Evolutionary conservation across 345 rosid species (phyloP).

Genomic region (Linum tenue): DNA sequence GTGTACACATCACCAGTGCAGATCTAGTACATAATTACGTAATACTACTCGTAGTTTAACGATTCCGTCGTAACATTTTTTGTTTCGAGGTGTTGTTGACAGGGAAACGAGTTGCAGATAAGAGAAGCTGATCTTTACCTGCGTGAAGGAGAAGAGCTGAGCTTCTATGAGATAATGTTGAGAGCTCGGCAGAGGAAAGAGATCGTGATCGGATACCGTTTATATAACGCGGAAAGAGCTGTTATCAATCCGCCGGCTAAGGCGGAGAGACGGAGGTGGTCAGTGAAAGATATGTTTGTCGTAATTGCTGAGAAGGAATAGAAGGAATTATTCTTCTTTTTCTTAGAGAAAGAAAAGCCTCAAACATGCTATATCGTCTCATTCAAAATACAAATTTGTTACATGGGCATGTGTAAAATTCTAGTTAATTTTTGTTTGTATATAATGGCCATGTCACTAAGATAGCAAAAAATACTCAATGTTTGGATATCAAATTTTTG

Average conservation of each 20-base stretch:
- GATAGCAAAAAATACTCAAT: too few species aligned
- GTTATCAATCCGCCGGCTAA: conserved; percentile 50
- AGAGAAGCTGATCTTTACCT: conserved; percentile 53
- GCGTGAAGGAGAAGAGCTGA: conserved; percentile 47
- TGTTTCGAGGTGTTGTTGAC: neutral
- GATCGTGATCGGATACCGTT: conserved; percentile 54
- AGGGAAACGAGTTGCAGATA: conserved; percentile 74
- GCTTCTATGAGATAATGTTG: conserved; percentile 50
- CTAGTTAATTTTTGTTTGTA: too few species aligned
- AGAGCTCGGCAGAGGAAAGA: conserved; percentile 54
- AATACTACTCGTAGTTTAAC: too few species aligned
- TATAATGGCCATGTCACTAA: too few species aligned
- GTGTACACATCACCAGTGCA: too few species aligned
- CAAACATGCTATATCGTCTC: too few species aligned
- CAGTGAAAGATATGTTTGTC: conserved; percentile 41
- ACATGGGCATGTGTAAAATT: too few species aligned
- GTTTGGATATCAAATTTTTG: too few species aligned
- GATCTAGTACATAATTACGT: too few species aligned
- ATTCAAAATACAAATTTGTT: too few species aligned
- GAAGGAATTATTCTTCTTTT: conserved; percentile 4
- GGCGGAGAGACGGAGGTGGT: conserved; percentile 43
- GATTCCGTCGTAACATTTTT: neutral
- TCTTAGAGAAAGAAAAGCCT: too few species aligned
- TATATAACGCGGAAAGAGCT: conserved; percentile 45
- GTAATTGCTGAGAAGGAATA: conserved; percentile 55